Percentiles rank a stretch among this genome's conserved stretches.
Conservation (phyloP, 352 stramenopile genomes). For the Phytopythium boreale region DNA sequence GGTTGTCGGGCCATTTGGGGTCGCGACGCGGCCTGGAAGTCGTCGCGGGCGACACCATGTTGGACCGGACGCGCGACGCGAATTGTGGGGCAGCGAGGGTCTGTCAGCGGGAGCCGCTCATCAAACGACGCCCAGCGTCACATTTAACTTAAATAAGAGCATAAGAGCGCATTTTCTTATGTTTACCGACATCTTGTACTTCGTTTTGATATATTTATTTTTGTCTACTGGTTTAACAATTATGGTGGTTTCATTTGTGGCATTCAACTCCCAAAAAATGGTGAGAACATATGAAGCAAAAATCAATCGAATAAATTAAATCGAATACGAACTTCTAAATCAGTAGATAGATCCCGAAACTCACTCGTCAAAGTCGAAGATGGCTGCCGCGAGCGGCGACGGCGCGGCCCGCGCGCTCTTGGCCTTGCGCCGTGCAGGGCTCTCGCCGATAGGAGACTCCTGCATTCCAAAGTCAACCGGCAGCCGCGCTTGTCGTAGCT, state of each 20-base stretch:
- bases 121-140: no score
- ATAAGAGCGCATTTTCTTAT: no score
- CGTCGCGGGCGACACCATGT: constrained; percentile 7
- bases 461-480: not conserved
- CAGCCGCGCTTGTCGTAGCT: not conserved
- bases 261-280: no score
- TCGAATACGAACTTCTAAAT: not conserved
- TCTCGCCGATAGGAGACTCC: not conserved
- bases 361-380: constrained; percentile 15
- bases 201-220: no score
- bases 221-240: no score
- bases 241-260: no score
- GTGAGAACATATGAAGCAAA: no score
- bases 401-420: not conserved
- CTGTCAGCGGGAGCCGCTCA: no score
- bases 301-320: not conserved
- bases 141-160: no score
- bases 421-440: constrained; percentile 5
- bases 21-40: not conserved
- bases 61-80: not conserved
- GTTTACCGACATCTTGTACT: no score
- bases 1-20: constrained; percentile 22
- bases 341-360: not conserved
- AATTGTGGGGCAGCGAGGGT: not conserved
- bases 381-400: not conserved